These are phyloP conservation scores for Solanum paucissectum DNA, from an alignment of 257 asterid species.

Conservation along the genomic window DNA sequence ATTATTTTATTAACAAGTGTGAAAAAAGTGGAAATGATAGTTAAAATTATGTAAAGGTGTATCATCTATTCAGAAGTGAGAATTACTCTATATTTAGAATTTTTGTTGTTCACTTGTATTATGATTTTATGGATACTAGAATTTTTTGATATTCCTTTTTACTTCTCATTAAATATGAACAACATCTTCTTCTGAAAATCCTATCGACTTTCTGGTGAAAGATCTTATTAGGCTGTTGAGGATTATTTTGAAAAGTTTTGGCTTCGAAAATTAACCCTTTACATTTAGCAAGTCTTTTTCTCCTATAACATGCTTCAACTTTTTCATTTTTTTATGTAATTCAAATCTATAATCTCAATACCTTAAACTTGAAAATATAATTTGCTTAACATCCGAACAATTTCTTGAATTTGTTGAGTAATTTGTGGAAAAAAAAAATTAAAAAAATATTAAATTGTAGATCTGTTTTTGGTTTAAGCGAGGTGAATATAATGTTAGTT, in stretches of 20 bases:
- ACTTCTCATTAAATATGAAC: too few species aligned
- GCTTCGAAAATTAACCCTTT: not conserved
- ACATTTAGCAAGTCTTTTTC: not conserved
- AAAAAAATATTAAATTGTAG: not conserved
- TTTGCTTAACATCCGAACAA: not conserved
- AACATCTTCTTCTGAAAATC: fast-evolving
- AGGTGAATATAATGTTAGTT: not conserved
- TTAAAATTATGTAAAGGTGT: not conserved
- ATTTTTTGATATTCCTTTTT: too few species aligned
- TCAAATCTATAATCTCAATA: too few species aligned
- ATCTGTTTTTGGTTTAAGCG: not conserved
- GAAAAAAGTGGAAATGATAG: not conserved
- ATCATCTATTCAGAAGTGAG: too few species aligned
- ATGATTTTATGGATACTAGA: too few species aligned
- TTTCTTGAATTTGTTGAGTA: not conserved
- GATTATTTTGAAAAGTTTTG: too few species aligned
- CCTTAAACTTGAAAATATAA: not conserved
- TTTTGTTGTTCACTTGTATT: not conserved
- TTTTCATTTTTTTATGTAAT: too few species aligned
- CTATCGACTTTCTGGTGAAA: too few species aligned
- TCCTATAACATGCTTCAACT: not conserved
- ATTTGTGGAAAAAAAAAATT: not conserved
- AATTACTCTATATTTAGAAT: too few species aligned
- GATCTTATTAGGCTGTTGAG: too few species aligned
- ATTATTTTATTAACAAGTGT: not conserved